Base-by-base conservation (phyloP, 768 basidiomycete genomes). In the Cystofilobasidium macerans region DNA sequence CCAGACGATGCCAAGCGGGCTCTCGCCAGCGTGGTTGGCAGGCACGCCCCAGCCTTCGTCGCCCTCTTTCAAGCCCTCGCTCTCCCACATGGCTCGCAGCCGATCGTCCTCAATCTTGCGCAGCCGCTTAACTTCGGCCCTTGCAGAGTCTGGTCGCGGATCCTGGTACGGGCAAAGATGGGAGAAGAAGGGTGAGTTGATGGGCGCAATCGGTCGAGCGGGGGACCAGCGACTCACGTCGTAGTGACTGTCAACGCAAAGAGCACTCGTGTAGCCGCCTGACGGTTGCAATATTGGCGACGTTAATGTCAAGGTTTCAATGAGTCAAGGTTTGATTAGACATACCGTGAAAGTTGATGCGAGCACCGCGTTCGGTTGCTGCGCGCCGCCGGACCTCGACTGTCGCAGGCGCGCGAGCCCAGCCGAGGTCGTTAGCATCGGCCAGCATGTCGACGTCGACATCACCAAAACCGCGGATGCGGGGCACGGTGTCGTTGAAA, bases 351-450 rank as follows among this genome's bases (percentile, higher is more conserved):
- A 24, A 33, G 38, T n/a, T 35, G 38, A 30, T 8, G 11, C 47
- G n/a, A 28, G 40, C 54, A 20, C 72, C 73, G n/a, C 71, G 58
- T 56, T 73, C 72, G 22, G 72, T 61, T 0, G 70, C 73, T 2
- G 74, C 73, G 18, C 73, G 59, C 35, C 72, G 62, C 3, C 70
- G 63, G 22, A 71, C 70, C 18, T 68, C 71, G 11, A 54, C 67
- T 13, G 59, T 35, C 2, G 68, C 70, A 0, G 71, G 70, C 24
- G 68, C 57, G 24, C 76, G 69, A 6, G 71, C 75, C 47, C 69
- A 26, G 6, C 76, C 76, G 22, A 68, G 59, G 54, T 70, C 71
- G 56, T 64, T 71, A 13, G 72, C 69, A 61, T 77, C 75, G 45
- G 72, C 76, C 0, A 67, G 57, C 58, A 63, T 57, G 47, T 63